Percentiles rank a stretch among this genome's conserved stretches.
Evolutionary conservation across 2,329 filamentous ascomycete genomes (phyloP).

Genomic region (Colletotrichum lindemuthianum): DNA sequence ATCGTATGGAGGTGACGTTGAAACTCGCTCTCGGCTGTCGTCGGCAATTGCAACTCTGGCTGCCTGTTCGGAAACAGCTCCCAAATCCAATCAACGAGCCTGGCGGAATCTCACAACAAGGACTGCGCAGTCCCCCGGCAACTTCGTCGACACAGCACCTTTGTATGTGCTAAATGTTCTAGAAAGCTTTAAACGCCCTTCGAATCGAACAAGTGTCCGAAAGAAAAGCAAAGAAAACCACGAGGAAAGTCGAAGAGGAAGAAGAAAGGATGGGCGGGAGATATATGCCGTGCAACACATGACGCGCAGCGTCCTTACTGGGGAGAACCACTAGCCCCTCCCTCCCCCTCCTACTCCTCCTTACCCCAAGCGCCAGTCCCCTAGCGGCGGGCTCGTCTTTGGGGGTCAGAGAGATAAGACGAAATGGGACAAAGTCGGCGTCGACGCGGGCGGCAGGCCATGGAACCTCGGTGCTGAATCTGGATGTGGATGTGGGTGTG

Average conservation of each 20-base stretch:
- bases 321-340: not conserved
- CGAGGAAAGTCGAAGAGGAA: not conserved
- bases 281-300: slow-evolving; percentile 28
- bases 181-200: not conserved
- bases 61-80: not conserved
- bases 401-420: slow-evolving; percentile 19
- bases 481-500: too few relatives aligned
- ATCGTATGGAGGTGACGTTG: not conserved
- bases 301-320: slow-evolving; percentile 8
- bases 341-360: not conserved
- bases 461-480: not conserved
- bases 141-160: too few relatives aligned
- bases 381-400: too few relatives aligned
- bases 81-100: too few relatives aligned
- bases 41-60: not conserved
- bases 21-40: slow-evolving; percentile 10
- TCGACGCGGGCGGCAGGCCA: not conserved
- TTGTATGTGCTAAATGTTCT: too few relatives aligned
- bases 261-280: slow-evolving; percentile 4
- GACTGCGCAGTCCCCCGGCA: not conserved
- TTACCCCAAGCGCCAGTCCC: too few relatives aligned
- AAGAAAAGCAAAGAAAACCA: not conserved
- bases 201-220: slow-evolving; percentile 4
- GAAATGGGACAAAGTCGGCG: not conserved
- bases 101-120: not conserved